Evolutionary conservation across 2,329 filamentous ascomycete species (phyloP), one percentile per base, ranked within the genome.

Genomic region (Sarocladiaceae sp.): DNA sequence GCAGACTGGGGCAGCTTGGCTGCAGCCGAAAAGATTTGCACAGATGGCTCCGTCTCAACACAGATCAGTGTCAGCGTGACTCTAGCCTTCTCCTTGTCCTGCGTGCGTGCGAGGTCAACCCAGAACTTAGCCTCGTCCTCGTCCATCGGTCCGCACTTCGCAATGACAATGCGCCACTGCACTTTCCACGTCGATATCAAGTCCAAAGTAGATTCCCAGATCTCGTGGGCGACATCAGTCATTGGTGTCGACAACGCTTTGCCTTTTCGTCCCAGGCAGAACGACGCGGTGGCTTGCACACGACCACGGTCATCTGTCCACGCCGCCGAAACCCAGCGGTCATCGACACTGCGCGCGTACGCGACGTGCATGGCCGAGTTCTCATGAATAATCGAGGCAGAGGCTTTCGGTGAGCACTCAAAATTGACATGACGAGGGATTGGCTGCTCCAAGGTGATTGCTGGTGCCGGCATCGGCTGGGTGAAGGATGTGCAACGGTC

Each of bases 301-400:
- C 77, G 79, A 2, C 88, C 88, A 20, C 77, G 76, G 52, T 81
- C 87, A 57, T 94, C 86, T 1, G 83, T 87, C 88, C 88, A 94
- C 1, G 84, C 83, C 5, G 80, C 84, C 11, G 82, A 83, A 29
- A 93, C 67, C 88, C 88, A 95, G 7, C 82, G 71, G 16, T 83
- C 79, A 58, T 91, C 85, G 10, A 82, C 70, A 55, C 85, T 90
- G 45, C 82, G 74, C 2, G 84, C 78, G 55, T 94, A 94, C 1
- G 83, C 85, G 34, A 94, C 68, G 58, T 95, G 88, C 23, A 95
- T 78, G 55, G 84, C 84, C 1, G 81, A 85, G 51, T 89, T 88
- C 58, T 93, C 87, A 45, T 84, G 78, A 44, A 93, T 69, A 5
- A 91, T 67, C 15, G 88, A 85, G 15, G 80, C 76, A 0, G 85